These are phyloP conservation scores for Pleurotus giganteus DNA, from an alignment of 768 basidiomycete species.

Conservation along the genomic window DNA sequence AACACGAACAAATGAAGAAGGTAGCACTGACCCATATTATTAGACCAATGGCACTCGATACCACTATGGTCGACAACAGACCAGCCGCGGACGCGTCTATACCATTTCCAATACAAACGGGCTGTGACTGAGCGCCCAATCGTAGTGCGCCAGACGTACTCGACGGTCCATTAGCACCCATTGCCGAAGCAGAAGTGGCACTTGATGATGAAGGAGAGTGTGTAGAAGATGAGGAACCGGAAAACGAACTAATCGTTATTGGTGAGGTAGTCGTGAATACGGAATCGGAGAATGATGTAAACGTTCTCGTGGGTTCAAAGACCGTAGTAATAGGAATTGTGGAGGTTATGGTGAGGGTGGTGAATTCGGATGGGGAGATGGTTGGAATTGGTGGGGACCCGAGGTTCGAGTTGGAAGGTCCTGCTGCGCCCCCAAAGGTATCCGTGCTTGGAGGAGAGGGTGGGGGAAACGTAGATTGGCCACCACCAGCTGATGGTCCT, in stretches of 20 bases:
- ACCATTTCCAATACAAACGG: constrained; percentile 64
- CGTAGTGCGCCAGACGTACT: constrained; percentile 6
- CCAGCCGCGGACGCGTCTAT: constrained; percentile 64
- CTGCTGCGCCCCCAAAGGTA: background rate
- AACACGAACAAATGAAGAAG: background rate
- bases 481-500: background rate
- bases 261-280: constrained; percentile 23
- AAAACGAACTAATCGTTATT: constrained; percentile 18
- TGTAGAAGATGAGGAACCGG: constrained; percentile 9
- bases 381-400: constrained; percentile 11
- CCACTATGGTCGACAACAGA: constrained; percentile 52
- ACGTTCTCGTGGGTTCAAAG: constrained; percentile 37
- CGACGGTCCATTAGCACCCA: constrained; percentile 15
- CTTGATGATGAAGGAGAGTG: constrained; percentile 18
- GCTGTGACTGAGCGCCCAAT: constrained; percentile 21
- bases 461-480: background rate
- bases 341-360: constrained; percentile 27
- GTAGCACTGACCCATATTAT: constrained; percentile 59
- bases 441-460: background rate
- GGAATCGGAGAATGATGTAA: constrained; percentile 38
- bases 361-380: constrained; percentile 4
- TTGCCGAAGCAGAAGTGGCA: constrained; percentile 23
- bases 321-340: constrained; percentile 37
- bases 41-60: constrained; percentile 61
- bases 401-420: background rate